Evolutionary conservation across 202 grass and related monocot genomes (phyloP).

Genomic region (Dendrocalamus latiflorus): DNA sequence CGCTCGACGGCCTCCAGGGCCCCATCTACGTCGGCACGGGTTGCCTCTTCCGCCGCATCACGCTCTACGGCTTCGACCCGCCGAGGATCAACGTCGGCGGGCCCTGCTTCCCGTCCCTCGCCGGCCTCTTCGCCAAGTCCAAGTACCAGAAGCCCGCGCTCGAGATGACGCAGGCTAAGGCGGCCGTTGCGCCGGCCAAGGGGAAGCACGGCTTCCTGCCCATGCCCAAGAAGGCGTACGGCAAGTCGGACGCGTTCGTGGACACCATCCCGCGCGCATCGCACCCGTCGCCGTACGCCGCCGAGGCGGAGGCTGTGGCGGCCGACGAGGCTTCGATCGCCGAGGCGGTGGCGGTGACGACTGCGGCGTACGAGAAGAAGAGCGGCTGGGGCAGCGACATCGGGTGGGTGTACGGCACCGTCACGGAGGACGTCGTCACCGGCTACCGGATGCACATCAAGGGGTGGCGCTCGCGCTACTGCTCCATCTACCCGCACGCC

Average conservation of each 20-base stretch:
- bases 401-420: slow-evolving; percentile 57
- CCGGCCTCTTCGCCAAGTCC: slow-evolving; percentile 23
- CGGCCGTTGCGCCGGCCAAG: slow-evolving; percentile 12
- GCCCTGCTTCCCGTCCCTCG: slow-evolving; percentile 23
- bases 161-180: slow-evolving; percentile 33
- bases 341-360: slow-evolving; percentile 47
- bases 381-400: slow-evolving; percentile 61
- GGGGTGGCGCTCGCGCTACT: slow-evolving; percentile 54
- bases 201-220: slow-evolving; percentile 53
- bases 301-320: background rate
- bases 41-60: slow-evolving; percentile 72
- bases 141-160: slow-evolving; percentile 27
- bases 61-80: slow-evolving; percentile 78
- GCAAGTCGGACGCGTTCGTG: slow-evolving; percentile 42
- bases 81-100: slow-evolving; percentile 60
- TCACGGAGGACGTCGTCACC: slow-evolving; percentile 63
- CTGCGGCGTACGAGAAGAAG: slow-evolving; percentile 68
- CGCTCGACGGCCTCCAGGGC: slow-evolving; percentile 75
- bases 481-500: slow-evolving; percentile 64
- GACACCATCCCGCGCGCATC: slow-evolving; percentile 56
- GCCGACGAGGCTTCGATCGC: slow-evolving; percentile 15
- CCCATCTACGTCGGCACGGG: slow-evolving; percentile 80
- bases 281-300: slow-evolving; percentile 26
- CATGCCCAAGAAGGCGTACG: slow-evolving; percentile 46
- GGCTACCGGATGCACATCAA: slow-evolving; percentile 72